Evolutionary conservation across 2,329 filamentous ascomycete species (phyloP).

Genomic region (Stagonosporopsis chrysanthemi): DNA sequence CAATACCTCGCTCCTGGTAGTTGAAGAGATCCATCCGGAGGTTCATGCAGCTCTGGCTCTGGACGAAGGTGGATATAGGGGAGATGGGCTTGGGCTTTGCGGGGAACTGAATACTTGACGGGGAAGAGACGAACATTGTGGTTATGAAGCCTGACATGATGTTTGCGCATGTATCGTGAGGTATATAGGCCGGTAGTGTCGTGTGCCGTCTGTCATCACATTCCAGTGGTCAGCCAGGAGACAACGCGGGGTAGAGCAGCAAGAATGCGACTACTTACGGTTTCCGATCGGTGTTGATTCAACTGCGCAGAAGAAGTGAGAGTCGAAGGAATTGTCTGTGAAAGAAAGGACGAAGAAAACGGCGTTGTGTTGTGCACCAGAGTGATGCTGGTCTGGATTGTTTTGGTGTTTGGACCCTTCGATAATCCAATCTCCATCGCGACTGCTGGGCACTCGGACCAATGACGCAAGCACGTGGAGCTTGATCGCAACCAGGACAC

Average conservation of each 20-base stretch:
- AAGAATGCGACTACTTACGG: conserved; percentile 32
- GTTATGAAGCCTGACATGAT: conserved; percentile 80
- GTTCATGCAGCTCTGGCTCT: conserved; percentile 52
- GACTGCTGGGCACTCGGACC: conserved; percentile 21
- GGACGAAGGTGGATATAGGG: conserved; percentile 54
- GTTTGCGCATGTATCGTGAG: conserved; percentile 21
- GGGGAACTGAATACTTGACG: conserved; percentile 41
- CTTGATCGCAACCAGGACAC: conserved; percentile 1
- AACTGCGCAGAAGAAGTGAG: not conserved
- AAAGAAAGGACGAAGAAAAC: conserved; percentile 10
- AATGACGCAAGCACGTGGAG: conserved; percentile 24
- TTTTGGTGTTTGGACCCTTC: conserved; percentile 23
- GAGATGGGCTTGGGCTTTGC: conserved; percentile 50
- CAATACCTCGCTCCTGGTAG: conserved; percentile 19
- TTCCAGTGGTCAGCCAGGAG: conserved; percentile 46
- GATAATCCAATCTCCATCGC: conserved; percentile 18
- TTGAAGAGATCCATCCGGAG: conserved; percentile 28
- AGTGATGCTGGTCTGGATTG: conserved; percentile 14
- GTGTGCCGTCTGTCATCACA: conserved; percentile 33
- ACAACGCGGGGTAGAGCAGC: conserved; percentile 22
- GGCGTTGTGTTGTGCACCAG: conserved; percentile 11
- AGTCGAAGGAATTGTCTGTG: not conserved
- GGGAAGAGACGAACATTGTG: conserved; percentile 72
- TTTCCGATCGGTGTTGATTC: not conserved
- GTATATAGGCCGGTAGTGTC: conserved; percentile 30